A percentile compares a stretch with the other conserved stretches of the same genome.
Evolutionary conservation across 805 yeast species (phyloP).

Genomic region (Saccharomycodes ludwigii): DNA sequence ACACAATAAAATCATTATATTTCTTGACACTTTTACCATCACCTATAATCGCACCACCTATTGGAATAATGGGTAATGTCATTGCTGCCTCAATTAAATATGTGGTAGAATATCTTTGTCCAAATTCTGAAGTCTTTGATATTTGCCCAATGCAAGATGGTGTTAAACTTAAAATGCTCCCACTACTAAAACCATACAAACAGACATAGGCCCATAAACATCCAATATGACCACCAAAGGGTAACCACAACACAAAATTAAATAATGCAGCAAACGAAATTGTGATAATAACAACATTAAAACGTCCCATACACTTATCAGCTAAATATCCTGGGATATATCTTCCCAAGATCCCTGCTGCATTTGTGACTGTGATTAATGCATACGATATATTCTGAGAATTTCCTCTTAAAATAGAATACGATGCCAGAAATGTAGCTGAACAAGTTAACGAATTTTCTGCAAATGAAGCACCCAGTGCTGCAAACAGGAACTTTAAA

Average conservation of each 20-base stretch:
- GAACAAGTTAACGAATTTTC: slow-evolving; percentile 29
- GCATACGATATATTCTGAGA: slow-evolving; percentile 25
- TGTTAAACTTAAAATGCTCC: slow-evolving; percentile 42
- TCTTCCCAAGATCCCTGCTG: slow-evolving; percentile 35
- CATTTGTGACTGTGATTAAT: slow-evolving; percentile 33
- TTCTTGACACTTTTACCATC: slow-evolving; percentile 15
- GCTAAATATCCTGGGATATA: slow-evolving; percentile 33
- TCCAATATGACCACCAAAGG: slow-evolving; percentile 25
- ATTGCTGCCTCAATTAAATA: slow-evolving; percentile 46
- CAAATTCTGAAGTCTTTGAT: slow-evolving; percentile 41
- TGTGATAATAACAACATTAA: slow-evolving; percentile 35
- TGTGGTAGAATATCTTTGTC: slow-evolving; percentile 43
- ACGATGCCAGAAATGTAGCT: slow-evolving; percentile 32
- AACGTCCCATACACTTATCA: slow-evolving; percentile 35
- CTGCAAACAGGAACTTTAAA: slow-evolving; percentile 23
- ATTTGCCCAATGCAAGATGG: slow-evolving; percentile 52
- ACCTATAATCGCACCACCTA: slow-evolving; percentile 37
- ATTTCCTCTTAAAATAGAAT: slow-evolving; percentile 29
- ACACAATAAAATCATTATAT: slow-evolving; percentile 32
- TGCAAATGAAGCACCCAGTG: slow-evolving; percentile 25
- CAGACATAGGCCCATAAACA: slow-evolving; percentile 32
- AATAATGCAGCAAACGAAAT: slow-evolving; percentile 24
- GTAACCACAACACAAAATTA: slow-evolving; percentile 30
- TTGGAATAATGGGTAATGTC: slow-evolving; percentile 35
- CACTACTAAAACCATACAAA: slow-evolving; percentile 43